Percentiles rank a stretch among this genome's conserved stretches.
Evolutionary conservation across 148 eudicot genomes (phyloP).

Genomic region (Fagopyrum tataricum): DNA sequence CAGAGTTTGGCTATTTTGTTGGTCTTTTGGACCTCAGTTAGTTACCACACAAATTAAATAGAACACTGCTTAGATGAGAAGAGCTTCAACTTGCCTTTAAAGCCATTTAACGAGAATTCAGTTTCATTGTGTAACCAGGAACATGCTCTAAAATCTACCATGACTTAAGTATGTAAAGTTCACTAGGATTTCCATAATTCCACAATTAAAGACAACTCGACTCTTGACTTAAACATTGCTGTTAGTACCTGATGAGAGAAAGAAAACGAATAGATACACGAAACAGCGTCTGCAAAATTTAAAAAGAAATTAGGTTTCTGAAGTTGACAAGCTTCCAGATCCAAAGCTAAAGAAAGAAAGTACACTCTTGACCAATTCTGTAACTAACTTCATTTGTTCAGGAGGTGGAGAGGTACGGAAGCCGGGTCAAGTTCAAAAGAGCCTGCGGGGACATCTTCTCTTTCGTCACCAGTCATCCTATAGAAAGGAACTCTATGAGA

Average conservation of each 20-base stretch:
- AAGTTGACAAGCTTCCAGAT: conserved; percentile 1
- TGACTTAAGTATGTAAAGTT: not conserved
- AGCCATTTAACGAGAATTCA: not conserved
- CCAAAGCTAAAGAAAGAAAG: not conserved
- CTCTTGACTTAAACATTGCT: not conserved
- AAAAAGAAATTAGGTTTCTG: not conserved
- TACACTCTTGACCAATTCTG: not conserved
- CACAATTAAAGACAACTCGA: not conserved
- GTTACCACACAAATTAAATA: not conserved
- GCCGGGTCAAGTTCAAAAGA: conserved; percentile 88
- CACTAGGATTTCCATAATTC: not conserved
- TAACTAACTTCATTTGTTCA: not conserved
- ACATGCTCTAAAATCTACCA: not conserved
- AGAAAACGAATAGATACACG: conserved; percentile 7
- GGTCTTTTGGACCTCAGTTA: too few species aligned
- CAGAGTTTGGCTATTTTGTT: too few species aligned
- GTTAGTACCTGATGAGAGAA: conserved; percentile 6
- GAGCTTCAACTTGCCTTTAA: not conserved
- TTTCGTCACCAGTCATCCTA: conserved; percentile 43
- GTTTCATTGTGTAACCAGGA: not conserved
- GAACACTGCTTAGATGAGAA: not conserved
- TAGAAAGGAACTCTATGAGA: conserved; percentile 68
- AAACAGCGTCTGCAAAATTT: conserved; percentile 1
- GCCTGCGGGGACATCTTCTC: conserved; percentile 35
- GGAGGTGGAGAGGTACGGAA: conserved; percentile 38